Conservation (phyloP, 1,284 basidiomycete genomes). For the Mycena sp. region DNA sequence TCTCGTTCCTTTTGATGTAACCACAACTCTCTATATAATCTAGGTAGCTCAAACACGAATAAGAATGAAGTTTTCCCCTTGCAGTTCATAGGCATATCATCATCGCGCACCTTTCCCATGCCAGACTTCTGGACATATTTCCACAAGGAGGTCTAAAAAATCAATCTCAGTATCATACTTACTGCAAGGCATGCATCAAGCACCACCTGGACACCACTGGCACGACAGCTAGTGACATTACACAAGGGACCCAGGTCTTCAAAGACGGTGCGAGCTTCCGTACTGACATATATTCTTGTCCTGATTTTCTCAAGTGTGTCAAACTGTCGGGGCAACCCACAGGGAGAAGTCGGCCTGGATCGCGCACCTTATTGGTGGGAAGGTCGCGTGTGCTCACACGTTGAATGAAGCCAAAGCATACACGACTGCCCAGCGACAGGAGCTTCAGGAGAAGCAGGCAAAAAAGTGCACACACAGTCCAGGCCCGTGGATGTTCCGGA, state of each 20-base stretch:
- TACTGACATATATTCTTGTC: no score
- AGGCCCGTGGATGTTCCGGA: background rate
- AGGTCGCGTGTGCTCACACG: constrained; percentile 2
- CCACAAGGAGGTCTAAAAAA: no score
- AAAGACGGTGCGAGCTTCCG: no score
- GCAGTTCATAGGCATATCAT: background rate
- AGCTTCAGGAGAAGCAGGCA: background rate
- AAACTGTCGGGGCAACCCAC: background rate
- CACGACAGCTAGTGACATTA: no score
- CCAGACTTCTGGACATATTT: no score
- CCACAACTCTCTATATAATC: background rate
- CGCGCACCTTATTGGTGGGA: constrained; percentile 18
- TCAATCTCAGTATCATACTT: no score
- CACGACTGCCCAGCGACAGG: background rate
- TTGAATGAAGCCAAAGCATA: constrained; percentile 4
- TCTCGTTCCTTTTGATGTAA: constrained; percentile 1
- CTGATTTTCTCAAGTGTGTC: no score
- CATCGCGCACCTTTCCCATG: no score
- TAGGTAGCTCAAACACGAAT: constrained; percentile 1
- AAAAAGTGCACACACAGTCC: background rate
- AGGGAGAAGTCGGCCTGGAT: constrained; percentile 12
- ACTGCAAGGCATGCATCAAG: no score
- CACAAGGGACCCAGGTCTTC: no score
- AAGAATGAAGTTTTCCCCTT: constrained; percentile 4
- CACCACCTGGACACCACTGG: no score